These are phyloP conservation scores for Microdochium trichocladiopsis DNA, from an alignment of 2,329 filamentous ascomycete species.

Conservation along the genomic window DNA sequence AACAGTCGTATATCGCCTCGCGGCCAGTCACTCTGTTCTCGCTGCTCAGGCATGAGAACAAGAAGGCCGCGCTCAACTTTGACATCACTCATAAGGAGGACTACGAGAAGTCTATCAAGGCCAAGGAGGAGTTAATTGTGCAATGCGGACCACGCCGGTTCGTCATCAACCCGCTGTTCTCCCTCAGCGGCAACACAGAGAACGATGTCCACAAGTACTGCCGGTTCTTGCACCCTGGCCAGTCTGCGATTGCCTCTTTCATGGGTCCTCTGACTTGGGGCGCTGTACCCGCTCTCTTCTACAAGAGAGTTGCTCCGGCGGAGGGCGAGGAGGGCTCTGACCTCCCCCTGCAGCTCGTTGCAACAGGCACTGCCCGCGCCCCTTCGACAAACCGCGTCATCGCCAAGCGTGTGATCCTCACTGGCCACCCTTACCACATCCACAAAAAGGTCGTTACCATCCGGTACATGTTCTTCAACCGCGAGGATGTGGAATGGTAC, in stretches of 20 bases:
- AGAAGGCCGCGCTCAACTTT: constrained; percentile 83
- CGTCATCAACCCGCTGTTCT: constrained; percentile 85
- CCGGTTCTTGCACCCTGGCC: constrained; percentile 83
- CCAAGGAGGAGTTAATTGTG: constrained; percentile 86
- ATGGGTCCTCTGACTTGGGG: constrained; percentile 91
- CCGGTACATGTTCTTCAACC: constrained; percentile 99
- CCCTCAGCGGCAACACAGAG: constrained; percentile 78
- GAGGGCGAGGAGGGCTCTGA: constrained; percentile 33
- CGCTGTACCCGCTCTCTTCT: constrained; percentile 82
- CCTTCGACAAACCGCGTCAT: constrained; percentile 73
- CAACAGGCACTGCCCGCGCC: constrained; percentile 78
- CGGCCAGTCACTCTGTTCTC: constrained; percentile 73
- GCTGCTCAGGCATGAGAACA: constrained; percentile 89
- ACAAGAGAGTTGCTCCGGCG: constrained; percentile 51
- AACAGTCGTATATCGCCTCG: constrained; percentile 41
- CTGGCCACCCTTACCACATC: constrained; percentile 96
- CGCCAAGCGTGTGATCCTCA: constrained; percentile 88
- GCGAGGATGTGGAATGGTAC: constrained; percentile 94
- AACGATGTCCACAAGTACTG: constrained; percentile 98
- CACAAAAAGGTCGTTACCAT: constrained; percentile 97
- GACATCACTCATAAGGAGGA: constrained; percentile 81
- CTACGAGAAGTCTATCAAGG: constrained; percentile 68
- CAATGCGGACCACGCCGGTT: constrained; percentile 87
- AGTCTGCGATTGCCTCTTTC: constrained; percentile 83
- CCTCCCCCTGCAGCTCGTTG: constrained; percentile 64